Evolutionary conservation across 257 asterid species (phyloP).

Genomic region (Misopates orontium): DNA sequence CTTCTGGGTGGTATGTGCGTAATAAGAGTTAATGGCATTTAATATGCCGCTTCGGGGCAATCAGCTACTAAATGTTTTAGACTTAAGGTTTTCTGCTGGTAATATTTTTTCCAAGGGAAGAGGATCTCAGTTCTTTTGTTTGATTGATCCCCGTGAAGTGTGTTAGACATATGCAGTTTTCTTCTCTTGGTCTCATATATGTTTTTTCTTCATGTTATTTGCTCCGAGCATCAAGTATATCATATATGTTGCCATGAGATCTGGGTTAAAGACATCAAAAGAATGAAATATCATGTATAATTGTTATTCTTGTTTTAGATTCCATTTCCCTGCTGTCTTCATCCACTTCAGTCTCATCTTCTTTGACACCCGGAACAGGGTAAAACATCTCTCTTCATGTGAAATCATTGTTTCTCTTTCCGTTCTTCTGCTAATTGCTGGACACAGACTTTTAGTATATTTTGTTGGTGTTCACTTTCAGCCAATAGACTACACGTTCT

Average conservation of each 20-base stretch:
- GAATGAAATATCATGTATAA: neutral
- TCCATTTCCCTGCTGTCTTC: neutral
- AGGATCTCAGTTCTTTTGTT: neutral
- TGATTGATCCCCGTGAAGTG: neutral
- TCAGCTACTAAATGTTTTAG: neutral
- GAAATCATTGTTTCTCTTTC: slow-evolving; percentile 9
- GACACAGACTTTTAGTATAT: neutral
- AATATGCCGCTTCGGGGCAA: neutral
- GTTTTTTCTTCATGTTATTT: neutral
- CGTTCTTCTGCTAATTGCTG: neutral
- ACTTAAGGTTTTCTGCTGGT: neutral
- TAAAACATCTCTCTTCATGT: neutral
- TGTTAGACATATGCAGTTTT: neutral
- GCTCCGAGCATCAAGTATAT: neutral
- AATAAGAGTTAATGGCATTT: no score
- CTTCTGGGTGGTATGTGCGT: neutral
- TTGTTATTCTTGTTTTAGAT: neutral
- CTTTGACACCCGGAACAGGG: neutral
- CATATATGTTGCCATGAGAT: neutral
- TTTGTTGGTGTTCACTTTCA: neutral
- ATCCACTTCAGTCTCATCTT: neutral
- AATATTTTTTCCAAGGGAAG: neutral
- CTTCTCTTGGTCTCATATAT: neutral
- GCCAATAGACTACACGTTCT: neutral
- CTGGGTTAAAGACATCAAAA: neutral